A percentile compares a stretch with the other conserved stretches of the same genome.
Conservation (phyloP, 345 rosid species). For the Acer negundo region DNA sequence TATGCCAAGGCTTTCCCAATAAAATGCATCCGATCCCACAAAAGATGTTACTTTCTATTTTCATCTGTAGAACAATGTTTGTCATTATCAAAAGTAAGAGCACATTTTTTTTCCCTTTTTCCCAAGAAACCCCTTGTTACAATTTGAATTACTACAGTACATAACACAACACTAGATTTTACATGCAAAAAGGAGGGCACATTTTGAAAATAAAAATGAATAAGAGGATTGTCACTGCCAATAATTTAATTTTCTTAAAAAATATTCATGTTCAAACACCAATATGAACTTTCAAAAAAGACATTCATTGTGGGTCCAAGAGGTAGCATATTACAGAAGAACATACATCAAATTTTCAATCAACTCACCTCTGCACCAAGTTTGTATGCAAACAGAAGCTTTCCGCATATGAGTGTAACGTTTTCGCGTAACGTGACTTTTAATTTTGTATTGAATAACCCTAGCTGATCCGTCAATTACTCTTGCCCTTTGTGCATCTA, state of each 20-base stretch:
- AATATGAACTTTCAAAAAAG: not conserved
- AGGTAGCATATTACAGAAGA: conserved; percentile 4
- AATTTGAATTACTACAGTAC: not conserved
- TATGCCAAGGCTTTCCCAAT: not conserved
- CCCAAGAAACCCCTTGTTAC: not conserved
- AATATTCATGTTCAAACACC: not conserved
- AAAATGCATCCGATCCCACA: not conserved
- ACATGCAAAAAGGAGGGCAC: not conserved
- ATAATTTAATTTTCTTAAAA: not conserved
- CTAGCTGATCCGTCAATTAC: conserved; percentile 58
- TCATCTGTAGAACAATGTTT: not conserved
- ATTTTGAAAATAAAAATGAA: not conserved
- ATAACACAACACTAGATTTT: not conserved
- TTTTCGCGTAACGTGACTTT: conserved; percentile 47
- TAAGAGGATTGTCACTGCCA: not conserved
- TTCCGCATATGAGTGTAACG: conserved; percentile 41
- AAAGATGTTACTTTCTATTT: not conserved
- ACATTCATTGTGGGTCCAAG: not conserved
- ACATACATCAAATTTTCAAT: conserved; percentile 10
- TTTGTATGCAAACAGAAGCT: conserved; percentile 64
- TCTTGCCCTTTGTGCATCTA: conserved; percentile 69
- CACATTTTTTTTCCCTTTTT: not conserved
- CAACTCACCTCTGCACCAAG: conserved; percentile 80
- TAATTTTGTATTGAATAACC: conserved; percentile 58
- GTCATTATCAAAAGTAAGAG: not conserved